phyloP scores from a whole-genome alignment of 2,329 filamentous ascomycete genomes.

The Aspergillus texensis region DNA sequence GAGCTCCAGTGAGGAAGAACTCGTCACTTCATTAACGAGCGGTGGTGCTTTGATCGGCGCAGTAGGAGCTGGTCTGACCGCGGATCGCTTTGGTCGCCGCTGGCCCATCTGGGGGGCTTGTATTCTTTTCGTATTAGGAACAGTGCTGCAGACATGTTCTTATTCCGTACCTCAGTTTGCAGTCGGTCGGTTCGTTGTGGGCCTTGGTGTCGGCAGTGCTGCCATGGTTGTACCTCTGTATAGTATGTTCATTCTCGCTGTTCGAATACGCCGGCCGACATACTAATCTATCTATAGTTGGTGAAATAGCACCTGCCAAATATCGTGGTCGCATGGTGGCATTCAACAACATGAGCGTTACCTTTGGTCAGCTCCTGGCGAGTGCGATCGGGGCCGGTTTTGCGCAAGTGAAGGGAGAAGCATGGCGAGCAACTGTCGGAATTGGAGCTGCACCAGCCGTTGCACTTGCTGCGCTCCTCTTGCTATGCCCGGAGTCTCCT shows the following conservation, averaged over 20 bases:
- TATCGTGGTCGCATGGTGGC: constrained; percentile 3
- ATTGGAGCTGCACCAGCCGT: background rate
- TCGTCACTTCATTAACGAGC: constrained; percentile 54
- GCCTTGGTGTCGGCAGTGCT: constrained; percentile 51
- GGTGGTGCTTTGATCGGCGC: constrained; percentile 52
- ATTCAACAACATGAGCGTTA: constrained; percentile 2
- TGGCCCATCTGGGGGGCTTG: constrained; percentile 61
- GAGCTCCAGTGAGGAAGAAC: constrained; percentile 48
- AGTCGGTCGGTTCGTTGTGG: constrained; percentile 50
- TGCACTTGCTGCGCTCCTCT: background rate
- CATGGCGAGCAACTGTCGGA: background rate
- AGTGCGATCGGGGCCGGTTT: background rate
- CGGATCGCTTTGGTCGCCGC: constrained; percentile 66
- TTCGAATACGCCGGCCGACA: too few relatives aligned
- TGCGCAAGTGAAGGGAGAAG: background rate
- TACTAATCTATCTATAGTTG: background rate
- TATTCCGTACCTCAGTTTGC: constrained; percentile 47
- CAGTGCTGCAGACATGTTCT: constrained; percentile 37
- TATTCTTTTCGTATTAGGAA: constrained; percentile 42
- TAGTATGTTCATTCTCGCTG: background rate
- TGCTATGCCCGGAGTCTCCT: background rate
- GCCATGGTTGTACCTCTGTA: constrained; percentile 49
- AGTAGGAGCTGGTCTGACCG: constrained; percentile 54
- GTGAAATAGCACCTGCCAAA: background rate
- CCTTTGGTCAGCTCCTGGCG: background rate